Conservation (phyloP, 2,329 filamentous ascomycete species). For the Davidsoniella australis region DNA sequence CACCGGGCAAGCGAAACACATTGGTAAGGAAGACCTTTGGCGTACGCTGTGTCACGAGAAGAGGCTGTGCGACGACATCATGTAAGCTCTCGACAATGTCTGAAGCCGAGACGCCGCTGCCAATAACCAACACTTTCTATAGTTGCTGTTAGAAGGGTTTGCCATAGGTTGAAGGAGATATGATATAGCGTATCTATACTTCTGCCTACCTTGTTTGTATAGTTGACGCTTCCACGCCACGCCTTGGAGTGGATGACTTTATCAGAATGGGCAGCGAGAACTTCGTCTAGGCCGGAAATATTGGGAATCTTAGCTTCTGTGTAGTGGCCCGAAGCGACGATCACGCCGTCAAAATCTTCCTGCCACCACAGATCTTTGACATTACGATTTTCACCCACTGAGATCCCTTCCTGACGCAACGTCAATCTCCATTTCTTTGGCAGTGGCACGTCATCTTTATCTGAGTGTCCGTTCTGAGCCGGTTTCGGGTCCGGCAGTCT, state of each 20-base stretch:
- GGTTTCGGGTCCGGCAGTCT: neutral
- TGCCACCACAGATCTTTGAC: slow-evolving; percentile 24
- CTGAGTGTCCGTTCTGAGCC: neutral
- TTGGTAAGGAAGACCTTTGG: neutral
- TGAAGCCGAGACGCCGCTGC: slow-evolving; percentile 38
- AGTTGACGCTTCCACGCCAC: slow-evolving; percentile 19
- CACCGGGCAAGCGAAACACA: slow-evolving; percentile 4
- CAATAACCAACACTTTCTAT: slow-evolving; percentile 36
- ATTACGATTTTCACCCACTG: neutral
- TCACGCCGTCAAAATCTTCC: slow-evolving; percentile 24
- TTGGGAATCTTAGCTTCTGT: slow-evolving; percentile 23
- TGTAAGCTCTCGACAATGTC: slow-evolving; percentile 38
- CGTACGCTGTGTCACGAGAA: slow-evolving; percentile 2
- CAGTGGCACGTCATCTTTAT: neutral
- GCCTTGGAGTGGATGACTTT: slow-evolving; percentile 25
- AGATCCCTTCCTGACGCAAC: slow-evolving; percentile 24
- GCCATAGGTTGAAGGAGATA: slow-evolving; percentile 11
- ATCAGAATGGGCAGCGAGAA: slow-evolving; percentile 20
- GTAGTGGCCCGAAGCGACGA: slow-evolving; percentile 26
- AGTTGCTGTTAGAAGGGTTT: neutral
- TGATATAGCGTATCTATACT: slow-evolving; percentile 13
- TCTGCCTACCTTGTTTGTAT: slow-evolving; percentile 13
- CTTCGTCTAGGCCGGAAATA: slow-evolving; percentile 23
- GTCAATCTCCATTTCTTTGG: slow-evolving; percentile 29
- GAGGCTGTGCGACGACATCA: neutral